A percentile compares a stretch with the other conserved stretches of the same genome.
These are phyloP conservation scores for Coniochaeta prunicola DNA, from an alignment of 2,329 filamentous ascomycete species.

Conservation along the genomic window DNA sequence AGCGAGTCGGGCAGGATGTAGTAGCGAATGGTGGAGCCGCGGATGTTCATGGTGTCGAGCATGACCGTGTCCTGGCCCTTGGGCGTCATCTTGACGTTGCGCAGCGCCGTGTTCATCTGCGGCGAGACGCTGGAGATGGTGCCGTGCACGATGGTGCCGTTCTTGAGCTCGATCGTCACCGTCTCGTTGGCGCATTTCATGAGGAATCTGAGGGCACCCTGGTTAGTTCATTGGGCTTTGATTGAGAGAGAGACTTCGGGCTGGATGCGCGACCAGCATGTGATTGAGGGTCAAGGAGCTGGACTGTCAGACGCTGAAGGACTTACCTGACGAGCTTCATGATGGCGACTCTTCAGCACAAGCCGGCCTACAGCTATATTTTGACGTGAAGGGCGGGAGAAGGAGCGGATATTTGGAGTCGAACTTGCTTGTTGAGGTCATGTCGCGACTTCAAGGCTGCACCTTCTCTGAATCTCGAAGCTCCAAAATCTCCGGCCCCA, in stretches of 20 bases:
- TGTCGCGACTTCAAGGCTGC: neutral
- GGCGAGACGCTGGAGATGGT: conserved; percentile 95
- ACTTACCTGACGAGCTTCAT: conserved; percentile 97
- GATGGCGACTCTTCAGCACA: conserved; percentile 29
- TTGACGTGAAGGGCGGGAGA: neutral
- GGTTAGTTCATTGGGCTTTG: conserved; percentile 8
- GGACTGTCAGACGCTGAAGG: conserved; percentile 9
- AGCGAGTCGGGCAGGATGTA: conserved; percentile 94
- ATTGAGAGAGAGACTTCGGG: conserved; percentile 14
- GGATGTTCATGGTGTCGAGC: conserved; percentile 93
- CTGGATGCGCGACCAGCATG: neutral
- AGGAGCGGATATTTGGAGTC: neutral
- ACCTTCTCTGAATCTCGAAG: neutral
- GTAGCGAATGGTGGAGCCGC: conserved; percentile 45
- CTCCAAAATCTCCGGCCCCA: neutral
- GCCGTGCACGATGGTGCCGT: conserved; percentile 94
- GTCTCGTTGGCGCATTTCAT: conserved; percentile 99
- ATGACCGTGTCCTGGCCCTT: conserved; percentile 80
- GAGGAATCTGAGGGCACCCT: conserved; percentile 72
- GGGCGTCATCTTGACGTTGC: conserved; percentile 93
- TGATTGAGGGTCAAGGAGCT: conserved; percentile 17
- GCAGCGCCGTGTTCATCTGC: conserved; percentile 96
- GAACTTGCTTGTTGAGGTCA: neutral
- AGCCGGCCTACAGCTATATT: neutral
- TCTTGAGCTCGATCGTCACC: conserved; percentile 96